Base-by-base conservation (phyloP, 225 moss, liverwort and hornwort genomes). In the Straminergon stramineum region DNA sequence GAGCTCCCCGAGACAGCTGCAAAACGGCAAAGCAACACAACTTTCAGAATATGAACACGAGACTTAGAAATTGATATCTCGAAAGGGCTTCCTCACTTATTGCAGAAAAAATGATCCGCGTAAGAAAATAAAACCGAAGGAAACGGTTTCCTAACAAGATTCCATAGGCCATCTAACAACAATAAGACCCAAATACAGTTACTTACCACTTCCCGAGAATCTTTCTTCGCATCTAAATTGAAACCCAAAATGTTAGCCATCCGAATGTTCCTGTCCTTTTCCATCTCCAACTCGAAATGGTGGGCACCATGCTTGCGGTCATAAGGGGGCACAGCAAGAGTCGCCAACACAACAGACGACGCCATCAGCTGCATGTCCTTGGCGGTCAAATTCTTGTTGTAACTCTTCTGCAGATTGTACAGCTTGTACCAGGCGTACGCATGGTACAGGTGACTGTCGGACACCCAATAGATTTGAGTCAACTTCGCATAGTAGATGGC, bases 381-480 rank as follows among this genome's bases (percentile, higher is more conserved):
- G 74, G 96, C 94, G 22, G 99, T 96, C 17, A 99, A 95, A 74
- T 99, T 99, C 91, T 97, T 99, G 53, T 97, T 99, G 60, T 99
- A 99, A 79, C 96, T 96, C 85, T 97, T 99, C 83, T 99, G 99
- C 41, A 99, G 85, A 70, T 99, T 97, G 87, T 99, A 99, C 41
- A 99, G 88, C 90, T 99, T 99, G 89, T 97, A 99, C 97, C 99
- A 99, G 27, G 99, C 99, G 58, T 99, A 99, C 5, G 99, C 99
- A 89, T 99, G 99, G 60, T 96, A 97, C 52, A 99, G 86, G 74
- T 96, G 95, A 79, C 96, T 96, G 14, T 95, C 99, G 13, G 99
- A 91, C 55, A 99, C 97, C 99, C 97, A 97, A 79, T 97, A 99
- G 81, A 99, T 99, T 90, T 97, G 97, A 75, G 99, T 99, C 77